Evolutionary conservation across 2,329 filamentous ascomycete species (phyloP).

Genomic region (Cryphonectria parasitica): DNA sequence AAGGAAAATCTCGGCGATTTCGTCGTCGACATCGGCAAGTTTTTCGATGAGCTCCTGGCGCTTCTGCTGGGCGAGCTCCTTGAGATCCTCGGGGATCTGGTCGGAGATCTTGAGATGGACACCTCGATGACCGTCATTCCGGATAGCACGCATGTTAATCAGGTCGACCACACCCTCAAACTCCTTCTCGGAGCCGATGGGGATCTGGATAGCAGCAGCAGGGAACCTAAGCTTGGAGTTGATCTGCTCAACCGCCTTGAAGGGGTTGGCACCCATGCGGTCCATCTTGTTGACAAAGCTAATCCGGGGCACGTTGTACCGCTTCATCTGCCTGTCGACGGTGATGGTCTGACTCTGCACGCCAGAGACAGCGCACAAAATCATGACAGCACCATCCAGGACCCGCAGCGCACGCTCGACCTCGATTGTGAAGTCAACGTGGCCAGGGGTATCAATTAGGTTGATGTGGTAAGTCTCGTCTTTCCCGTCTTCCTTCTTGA

Average conservation of each 20-base stretch:
- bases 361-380: slow-evolving; percentile 94
- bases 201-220: slow-evolving; percentile 91
- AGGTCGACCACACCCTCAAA: slow-evolving; percentile 93
- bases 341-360: slow-evolving; percentile 98
- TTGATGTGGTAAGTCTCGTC: slow-evolving; percentile 97
- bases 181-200: slow-evolving; percentile 88
- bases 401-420: slow-evolving; percentile 95
- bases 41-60: slow-evolving; percentile 88
- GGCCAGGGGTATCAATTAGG: slow-evolving; percentile 96
- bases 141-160: slow-evolving; percentile 88
- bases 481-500: slow-evolving; percentile 80
- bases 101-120: slow-evolving; percentile 76
- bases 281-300: slow-evolving; percentile 99
- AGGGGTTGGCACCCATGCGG: slow-evolving; percentile 96
- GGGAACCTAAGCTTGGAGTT: slow-evolving; percentile 93
- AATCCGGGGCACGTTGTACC: slow-evolving; percentile 94
- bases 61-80: slow-evolving; percentile 78
- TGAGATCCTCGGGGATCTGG: slow-evolving; percentile 80
- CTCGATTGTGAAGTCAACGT: slow-evolving; percentile 99
- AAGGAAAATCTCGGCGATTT: slow-evolving; percentile 93
- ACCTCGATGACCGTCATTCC: slow-evolving; percentile 84
- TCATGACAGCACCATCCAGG: slow-evolving; percentile 96
- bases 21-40: slow-evolving; percentile 94
- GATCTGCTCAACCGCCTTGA: slow-evolving; percentile 97
- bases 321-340: slow-evolving; percentile 97